Base-by-base conservation (phyloP, 164 flowering plant genomes). In the Berberis thunbergii region DNA sequence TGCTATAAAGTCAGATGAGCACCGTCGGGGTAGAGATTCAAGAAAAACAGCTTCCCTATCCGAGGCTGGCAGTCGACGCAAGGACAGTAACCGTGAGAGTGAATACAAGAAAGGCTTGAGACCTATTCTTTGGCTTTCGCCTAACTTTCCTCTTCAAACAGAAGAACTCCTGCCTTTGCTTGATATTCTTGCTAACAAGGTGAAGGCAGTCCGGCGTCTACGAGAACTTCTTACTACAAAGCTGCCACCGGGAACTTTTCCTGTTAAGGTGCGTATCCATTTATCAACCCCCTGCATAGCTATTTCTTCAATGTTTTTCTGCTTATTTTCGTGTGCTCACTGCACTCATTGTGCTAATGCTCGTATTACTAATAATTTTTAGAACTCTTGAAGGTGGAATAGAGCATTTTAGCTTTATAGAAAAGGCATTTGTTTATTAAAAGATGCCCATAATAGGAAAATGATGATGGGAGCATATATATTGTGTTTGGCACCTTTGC, bases 91-190 rank as follows among this genome's bases (percentile, higher is more conserved):
- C 65, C 82, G 78, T 45, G 99, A 94, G 81, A 91, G 73, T 64
- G 99, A 94, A 71, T 94, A 87, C 68, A 94, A 85, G 75, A 94
- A 91, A 81, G 97, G 99, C 13, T 76, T 94, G 78, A 91, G 96
- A 78, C 99, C 97, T 56, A 70, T 79, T 74, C 87, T 94, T 11
- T 94, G 97, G 97, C 97, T 94, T 67, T 83, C 99, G 45, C 87
- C 93, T 4, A 74, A 80, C 70, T 94, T 94, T 63, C 97, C 96
- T 0, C 75, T 94, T 48, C 82, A 70, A 66, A 91, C 91, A 12
- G 96, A 94, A 70, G 99, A 94, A 67, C 87, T 94, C 48, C 74
- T 94, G 49, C 99, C 99, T 2, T 73, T 94, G 85, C 96, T 94
- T 68, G 99, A 94, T 69, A 94, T 94, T 71, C 78, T 94, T 26